phyloP scores from a whole-genome alignment of 768 basidiomycete genomes.

The Mycena pura region DNA sequence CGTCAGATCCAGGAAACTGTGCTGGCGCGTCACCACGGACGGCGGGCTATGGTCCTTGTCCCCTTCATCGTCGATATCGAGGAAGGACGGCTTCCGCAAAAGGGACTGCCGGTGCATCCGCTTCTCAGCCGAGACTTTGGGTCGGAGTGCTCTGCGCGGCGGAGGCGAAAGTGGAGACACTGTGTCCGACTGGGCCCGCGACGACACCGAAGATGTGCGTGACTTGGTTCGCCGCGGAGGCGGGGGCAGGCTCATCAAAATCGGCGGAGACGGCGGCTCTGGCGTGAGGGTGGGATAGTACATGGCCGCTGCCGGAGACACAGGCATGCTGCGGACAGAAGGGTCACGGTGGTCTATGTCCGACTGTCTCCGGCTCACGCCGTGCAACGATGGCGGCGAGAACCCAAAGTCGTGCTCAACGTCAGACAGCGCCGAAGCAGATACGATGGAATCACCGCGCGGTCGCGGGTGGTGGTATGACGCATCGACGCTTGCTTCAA shows the following conservation, averaged over 20 bases:
- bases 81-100: constrained; percentile 73
- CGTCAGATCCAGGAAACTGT: constrained; percentile 60
- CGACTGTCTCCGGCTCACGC: constrained; percentile 24
- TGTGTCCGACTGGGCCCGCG: constrained; percentile 25
- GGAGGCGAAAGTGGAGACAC: constrained; percentile 27
- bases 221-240: constrained; percentile 55
- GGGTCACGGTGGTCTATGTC: constrained; percentile 24
- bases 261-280: constrained; percentile 32
- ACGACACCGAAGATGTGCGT: constrained; percentile 32
- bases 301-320: constrained; percentile 10
- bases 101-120: constrained; percentile 56
- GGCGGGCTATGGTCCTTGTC: constrained; percentile 40
- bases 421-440: constrained; percentile 42
- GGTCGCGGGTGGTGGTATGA: constrained; percentile 30
- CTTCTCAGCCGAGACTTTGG: constrained; percentile 46
- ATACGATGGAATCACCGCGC: constrained; percentile 47
- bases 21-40: constrained; percentile 31
- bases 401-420: constrained; percentile 37
- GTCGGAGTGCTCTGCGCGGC: constrained; percentile 35
- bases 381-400: constrained; percentile 37
- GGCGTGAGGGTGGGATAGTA: constrained; percentile 15
- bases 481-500: constrained; percentile 59
- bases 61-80: constrained; percentile 67
- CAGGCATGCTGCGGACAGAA: constrained; percentile 12
- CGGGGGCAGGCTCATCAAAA: constrained; percentile 56